phyloP scores from a whole-genome alignment of 352 stramenopile species.

The Phytophthora europaea region DNA sequence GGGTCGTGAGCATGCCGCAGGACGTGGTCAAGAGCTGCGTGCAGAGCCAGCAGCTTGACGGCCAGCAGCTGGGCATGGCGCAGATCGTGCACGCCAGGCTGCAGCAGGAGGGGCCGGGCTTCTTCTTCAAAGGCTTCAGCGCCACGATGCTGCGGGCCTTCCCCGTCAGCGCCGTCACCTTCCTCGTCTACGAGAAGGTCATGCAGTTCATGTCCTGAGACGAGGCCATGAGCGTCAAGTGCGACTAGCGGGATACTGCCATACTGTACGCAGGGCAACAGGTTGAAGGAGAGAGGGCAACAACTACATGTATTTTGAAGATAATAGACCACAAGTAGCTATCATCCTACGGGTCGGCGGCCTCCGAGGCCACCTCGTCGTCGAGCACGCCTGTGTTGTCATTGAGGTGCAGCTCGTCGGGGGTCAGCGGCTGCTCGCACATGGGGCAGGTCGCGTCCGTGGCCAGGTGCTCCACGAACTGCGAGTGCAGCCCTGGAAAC shows the following conservation, averaged over 20 bases:
- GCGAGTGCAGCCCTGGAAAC: slow-evolving; percentile 92
- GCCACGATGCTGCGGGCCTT: slow-evolving; percentile 81
- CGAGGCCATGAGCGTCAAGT: background rate
- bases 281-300: background rate
- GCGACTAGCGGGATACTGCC: background rate
- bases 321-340: slow-evolving; percentile 16
- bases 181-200: slow-evolving; percentile 84
- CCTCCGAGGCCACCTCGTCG: slow-evolving; percentile 35
- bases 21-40: slow-evolving; percentile 93
- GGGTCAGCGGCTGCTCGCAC: slow-evolving; percentile 69
- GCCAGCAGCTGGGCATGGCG: slow-evolving; percentile 41
- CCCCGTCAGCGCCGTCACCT: slow-evolving; percentile 84
- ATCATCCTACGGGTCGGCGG: slow-evolving; percentile 23
- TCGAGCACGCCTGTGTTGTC: slow-evolving; percentile 60
- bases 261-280: background rate
- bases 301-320: slow-evolving; percentile 25
- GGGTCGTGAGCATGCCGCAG: slow-evolving; percentile 80
- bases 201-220: slow-evolving; percentile 76
- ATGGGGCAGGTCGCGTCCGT: slow-evolving; percentile 79
- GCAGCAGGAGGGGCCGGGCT: slow-evolving; percentile 58
- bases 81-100: slow-evolving; percentile 59
- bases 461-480: slow-evolving; percentile 87
- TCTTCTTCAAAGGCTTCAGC: slow-evolving; percentile 83
- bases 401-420: slow-evolving; percentile 41
- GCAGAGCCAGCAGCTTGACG: slow-evolving; percentile 67